Conservation (phyloP, 352 stramenopile genomes). For the Globisporangium canariense region DNA sequence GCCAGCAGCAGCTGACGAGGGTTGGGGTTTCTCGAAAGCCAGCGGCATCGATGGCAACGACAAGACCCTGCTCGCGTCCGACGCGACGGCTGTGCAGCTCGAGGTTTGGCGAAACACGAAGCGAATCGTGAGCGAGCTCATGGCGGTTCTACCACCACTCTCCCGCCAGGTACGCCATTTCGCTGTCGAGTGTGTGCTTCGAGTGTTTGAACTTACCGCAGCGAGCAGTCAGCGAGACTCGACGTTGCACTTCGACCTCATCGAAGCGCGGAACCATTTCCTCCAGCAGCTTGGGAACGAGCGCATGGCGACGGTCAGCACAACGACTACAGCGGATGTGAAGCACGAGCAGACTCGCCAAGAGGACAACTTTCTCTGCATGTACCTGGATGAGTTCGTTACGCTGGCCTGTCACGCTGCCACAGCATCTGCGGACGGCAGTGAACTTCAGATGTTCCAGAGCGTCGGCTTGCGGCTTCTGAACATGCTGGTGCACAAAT, state of each 20-base stretch:
- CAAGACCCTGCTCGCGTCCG: slow-evolving; percentile 29
- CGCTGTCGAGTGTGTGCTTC: slow-evolving; percentile 72
- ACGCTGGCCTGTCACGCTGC: slow-evolving; percentile 77
- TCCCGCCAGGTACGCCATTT: slow-evolving; percentile 78
- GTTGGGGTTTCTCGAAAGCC: slow-evolving; percentile 5
- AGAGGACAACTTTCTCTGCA: slow-evolving; percentile 68
- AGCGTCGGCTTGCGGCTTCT: slow-evolving; percentile 63
- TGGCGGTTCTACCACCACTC: slow-evolving; percentile 59
- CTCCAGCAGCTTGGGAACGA: slow-evolving; percentile 28
- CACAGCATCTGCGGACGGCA: slow-evolving; percentile 61
- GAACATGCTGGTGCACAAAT: slow-evolving; percentile 60
- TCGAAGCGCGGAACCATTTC: slow-evolving; percentile 42
- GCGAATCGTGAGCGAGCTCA: slow-evolving; percentile 48
- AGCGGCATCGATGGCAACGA: slow-evolving; percentile 7
- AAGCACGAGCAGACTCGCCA: slow-evolving; percentile 8
- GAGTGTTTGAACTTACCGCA: slow-evolving; percentile 63
- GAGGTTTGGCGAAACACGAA: slow-evolving; percentile 77
- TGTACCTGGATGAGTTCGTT: slow-evolving; percentile 88
- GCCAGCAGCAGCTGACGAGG: neutral
- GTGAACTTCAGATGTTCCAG: slow-evolving; percentile 80
- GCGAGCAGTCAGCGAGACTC: slow-evolving; percentile 20
- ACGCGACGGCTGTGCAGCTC: slow-evolving; percentile 49
- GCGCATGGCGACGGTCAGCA: neutral
- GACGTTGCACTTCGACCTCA: slow-evolving; percentile 69
- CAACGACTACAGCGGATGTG: neutral